Evolutionary conservation across 2,329 filamentous ascomycete species (phyloP).

Genomic region (Talaromyces sp.): DNA sequence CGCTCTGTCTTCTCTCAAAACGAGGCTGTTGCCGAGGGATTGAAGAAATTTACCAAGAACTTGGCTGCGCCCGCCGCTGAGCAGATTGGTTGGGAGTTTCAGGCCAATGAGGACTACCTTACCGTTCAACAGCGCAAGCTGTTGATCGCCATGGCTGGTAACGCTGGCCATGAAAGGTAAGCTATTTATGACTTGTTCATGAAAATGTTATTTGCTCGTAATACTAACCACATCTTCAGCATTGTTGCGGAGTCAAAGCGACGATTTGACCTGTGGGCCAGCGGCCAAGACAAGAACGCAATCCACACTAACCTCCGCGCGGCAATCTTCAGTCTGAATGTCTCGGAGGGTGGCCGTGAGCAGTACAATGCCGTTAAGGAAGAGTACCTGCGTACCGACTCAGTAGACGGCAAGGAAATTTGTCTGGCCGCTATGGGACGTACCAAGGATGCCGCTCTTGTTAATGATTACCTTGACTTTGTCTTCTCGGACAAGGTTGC

Average conservation of each 20-base stretch:
- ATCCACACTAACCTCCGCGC: constrained; percentile 81
- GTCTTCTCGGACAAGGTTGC: constrained; percentile 83
- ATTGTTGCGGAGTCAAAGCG: constrained; percentile 73
- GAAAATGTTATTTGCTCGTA: neutral
- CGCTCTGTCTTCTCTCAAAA: constrained; percentile 85
- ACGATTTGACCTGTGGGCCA: constrained; percentile 78
- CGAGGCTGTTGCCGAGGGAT: constrained; percentile 67
- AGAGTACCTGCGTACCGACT: constrained; percentile 79
- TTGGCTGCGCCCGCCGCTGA: constrained; percentile 75
- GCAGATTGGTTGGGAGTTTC: constrained; percentile 82
- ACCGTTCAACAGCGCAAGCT: constrained; percentile 80
- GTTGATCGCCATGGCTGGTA: constrained; percentile 74
- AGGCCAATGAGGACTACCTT: constrained; percentile 77
- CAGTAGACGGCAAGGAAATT: constrained; percentile 89
- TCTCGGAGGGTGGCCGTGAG: constrained; percentile 70
- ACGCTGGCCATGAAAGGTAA: constrained; percentile 74
- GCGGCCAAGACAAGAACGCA: constrained; percentile 64
- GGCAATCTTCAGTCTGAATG: constrained; percentile 76
- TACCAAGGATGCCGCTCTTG: constrained; percentile 68
- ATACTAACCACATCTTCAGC: constrained; percentile 40
- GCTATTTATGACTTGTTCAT: constrained; percentile 28
- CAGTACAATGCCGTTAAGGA: constrained; percentile 77
- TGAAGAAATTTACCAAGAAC: constrained; percentile 78
- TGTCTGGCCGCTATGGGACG: constrained; percentile 75
- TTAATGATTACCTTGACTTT: constrained; percentile 69